Percentiles rank a stretch among this genome's conserved stretches.
These are phyloP conservation scores for Fusarium sororula DNA, from an alignment of 2,329 filamentous ascomycete species.

Conservation along the genomic window DNA sequence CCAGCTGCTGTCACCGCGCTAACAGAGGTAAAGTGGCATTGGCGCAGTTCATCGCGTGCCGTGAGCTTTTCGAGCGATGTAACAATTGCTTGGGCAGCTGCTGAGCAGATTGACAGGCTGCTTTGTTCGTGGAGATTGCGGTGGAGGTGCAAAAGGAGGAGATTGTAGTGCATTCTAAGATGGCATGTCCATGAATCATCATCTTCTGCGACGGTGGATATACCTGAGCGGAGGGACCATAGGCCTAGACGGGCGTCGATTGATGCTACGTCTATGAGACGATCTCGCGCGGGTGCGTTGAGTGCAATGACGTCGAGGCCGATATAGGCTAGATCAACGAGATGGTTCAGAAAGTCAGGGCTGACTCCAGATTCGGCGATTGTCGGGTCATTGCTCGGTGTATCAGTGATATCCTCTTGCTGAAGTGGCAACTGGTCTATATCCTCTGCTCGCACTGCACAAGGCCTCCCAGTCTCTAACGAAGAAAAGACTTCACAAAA, in stretches of 20 bases:
- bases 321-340: slow-evolving; percentile 38
- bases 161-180: slow-evolving; percentile 40
- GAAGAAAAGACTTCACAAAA: slow-evolving; percentile 39
- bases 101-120: slow-evolving; percentile 38
- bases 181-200: slow-evolving; percentile 36
- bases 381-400: background rate
- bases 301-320: slow-evolving; percentile 35
- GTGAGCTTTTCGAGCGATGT: slow-evolving; percentile 34
- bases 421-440: slow-evolving; percentile 36
- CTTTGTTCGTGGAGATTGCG: slow-evolving; percentile 29
- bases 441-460: slow-evolving; percentile 37
- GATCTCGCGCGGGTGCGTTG: slow-evolving; percentile 30
- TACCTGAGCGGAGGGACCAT: slow-evolving; percentile 38
- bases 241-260: slow-evolving; percentile 37
- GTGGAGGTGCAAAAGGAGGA: slow-evolving; percentile 36
- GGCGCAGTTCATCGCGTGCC: slow-evolving; percentile 28
- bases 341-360: slow-evolving; percentile 36
- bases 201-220: slow-evolving; percentile 36
- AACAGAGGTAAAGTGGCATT: slow-evolving; percentile 41
- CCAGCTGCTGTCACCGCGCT: slow-evolving; percentile 38
- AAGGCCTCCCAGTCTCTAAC: slow-evolving; percentile 34
- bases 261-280: slow-evolving; percentile 26
- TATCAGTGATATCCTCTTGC: slow-evolving; percentile 33
- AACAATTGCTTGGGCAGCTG: slow-evolving; percentile 38
- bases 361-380: background rate